Conservation (phyloP, 306 rosid genomes). For the Inga oerstediana region DNA sequence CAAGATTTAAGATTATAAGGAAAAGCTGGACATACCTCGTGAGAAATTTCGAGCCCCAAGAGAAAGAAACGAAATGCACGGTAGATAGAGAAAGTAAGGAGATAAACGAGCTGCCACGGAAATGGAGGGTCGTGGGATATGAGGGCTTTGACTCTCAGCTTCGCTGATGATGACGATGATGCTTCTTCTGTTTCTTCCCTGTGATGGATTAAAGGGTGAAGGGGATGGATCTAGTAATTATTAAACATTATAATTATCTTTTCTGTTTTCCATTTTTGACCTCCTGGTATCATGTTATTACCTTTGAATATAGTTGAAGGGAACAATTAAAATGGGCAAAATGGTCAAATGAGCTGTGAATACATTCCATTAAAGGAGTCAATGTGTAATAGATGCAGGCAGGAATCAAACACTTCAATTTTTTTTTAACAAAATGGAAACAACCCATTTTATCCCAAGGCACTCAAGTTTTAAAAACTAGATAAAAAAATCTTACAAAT, state of each 20-base stretch:
- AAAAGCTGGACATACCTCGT: conserved; percentile 34
- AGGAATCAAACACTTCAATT: neutral
- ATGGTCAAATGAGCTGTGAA: neutral
- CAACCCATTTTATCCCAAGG: too few relatives aligned
- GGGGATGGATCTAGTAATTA: conserved; percentile 20
- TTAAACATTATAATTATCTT: neutral
- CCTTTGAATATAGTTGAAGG: neutral
- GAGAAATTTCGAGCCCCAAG: conserved; percentile 32
- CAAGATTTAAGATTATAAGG: conserved; percentile 6
- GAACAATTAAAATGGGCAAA: neutral
- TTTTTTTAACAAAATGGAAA: neutral
- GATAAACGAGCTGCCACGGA: neutral
- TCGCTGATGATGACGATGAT: conserved; percentile 54
- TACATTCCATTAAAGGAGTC: neutral
- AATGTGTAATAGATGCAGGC: neutral
- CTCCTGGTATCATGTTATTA: neutral
- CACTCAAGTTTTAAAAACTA: too few relatives aligned
- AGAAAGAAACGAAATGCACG: conserved; percentile 26
- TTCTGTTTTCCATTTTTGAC: neutral
- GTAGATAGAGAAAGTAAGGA: conserved; percentile 23
- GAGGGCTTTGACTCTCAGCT: conserved; percentile 64
- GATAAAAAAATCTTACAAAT: too few relatives aligned
- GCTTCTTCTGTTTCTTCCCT: conserved; percentile 38
- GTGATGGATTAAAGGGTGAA: conserved; percentile 38
- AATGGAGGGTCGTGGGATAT: conserved; percentile 43